Evolutionary conservation across 257 asterid genomes (phyloP), one percentile per base, ranked within the genome.

Genomic region (Solanum peruvianum): DNA sequence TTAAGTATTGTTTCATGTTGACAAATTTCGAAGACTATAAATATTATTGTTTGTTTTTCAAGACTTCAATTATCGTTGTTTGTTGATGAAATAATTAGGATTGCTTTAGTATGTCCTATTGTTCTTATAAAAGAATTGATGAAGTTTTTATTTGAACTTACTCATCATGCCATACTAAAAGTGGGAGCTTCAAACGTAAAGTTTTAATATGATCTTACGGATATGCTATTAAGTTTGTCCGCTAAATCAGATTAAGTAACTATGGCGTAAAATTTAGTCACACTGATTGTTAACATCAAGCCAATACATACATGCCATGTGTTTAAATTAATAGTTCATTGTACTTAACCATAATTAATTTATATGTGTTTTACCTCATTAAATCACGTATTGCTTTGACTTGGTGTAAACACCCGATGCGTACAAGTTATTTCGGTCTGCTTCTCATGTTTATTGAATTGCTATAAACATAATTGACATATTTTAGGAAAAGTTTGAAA

Each of bases 361-460:
- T 37, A 37, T 6, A 37, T 37, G 39, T 35, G 39, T 37, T 37
- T 37, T 37, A 37, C 39, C 0, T 37, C 7, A 37, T 37, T 37
- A 37, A 37, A 37, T 37, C 39, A 37, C 39, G 7, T 35, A 35
- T 35, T 35, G 1, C 39, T 5, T 37, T 37, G 7, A 37, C 39
- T 37, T 5, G 39, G 2, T 37, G 39, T 37, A 37, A 37, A 37
- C 39, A 37, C 39, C 7, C 39, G 39, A 0, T 35, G 7, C 7
- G 6, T 0, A 6, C 39, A 37, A 37, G 0, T 5, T 37, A 0
- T 37, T 37, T 5, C 39, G 0, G 2, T 7, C 0, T 20, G 25
- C 23, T 58, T 58, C 66, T 58, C n/a, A 58, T 20, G 66, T 56
- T 56, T 7, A 56, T 58, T 58, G 25, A 58, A 58, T 58, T 58